Evolutionary conservation across 1,284 basidiomycete species (phyloP), one percentile per base, ranked within the genome.

Genomic region (Wallemia ichthyophaga): DNA sequence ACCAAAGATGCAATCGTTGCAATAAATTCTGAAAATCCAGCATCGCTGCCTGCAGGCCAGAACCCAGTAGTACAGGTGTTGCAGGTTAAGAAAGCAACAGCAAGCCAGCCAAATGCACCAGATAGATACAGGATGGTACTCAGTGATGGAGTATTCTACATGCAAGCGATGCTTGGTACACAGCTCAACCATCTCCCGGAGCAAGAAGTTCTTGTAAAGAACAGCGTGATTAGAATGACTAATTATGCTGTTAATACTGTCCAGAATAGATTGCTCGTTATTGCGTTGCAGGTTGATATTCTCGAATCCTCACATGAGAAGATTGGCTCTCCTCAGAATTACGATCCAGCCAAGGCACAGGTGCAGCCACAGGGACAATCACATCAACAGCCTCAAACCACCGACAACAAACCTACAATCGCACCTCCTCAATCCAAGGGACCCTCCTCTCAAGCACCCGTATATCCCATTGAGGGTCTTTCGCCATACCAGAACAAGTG

Each of bases 401-500:
- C n/a, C n/a, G 58, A 31, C 2, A 5, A 11, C 27, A 53, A 21
- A 57, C 37, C 27, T 53, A 31, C 11, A 13, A 48, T 48, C n/a
- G 5, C 7, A 48, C 37, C 37, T 11, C 11, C 11, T 17, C 17
- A 7, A 13, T 11, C 13, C 37, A 48, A 48, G n/a, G 37, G 37
- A 11, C 37, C 37, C n/a, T 58, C 58, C n/a, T 48, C 37, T 5
- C 37, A 48, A 11, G 64, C 64, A 64, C 79, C 74, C 63, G 75
- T 80, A 61, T 85, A 79, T 69, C 91, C 91, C 1, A 98, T 98
- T 65, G 91, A 95, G 67, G 85, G 83, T 2, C 77, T 98, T 58
- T 92, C 84, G 65, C 94, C 92, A 5, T 98, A 96, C 69, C 87
- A 94, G 70, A 96, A 94, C 73, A 91, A 89, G 67, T 94, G 89